Evolutionary conservation across 2,329 filamentous ascomycete species (phyloP).

Genomic region (Pseudopyricularia cyperi): DNA sequence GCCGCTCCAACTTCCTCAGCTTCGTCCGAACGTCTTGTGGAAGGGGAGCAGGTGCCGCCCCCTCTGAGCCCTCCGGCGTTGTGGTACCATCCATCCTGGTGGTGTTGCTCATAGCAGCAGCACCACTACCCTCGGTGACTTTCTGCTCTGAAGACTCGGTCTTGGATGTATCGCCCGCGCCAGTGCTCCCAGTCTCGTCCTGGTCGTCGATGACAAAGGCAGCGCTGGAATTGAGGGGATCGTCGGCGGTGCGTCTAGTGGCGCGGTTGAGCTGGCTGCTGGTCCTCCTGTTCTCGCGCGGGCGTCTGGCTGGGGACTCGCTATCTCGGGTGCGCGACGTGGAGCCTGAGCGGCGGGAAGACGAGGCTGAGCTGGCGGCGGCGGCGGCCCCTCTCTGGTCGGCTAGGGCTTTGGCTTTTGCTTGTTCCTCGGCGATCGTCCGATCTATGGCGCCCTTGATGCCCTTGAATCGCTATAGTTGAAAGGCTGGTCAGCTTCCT

Average conservation of each 20-base stretch:
- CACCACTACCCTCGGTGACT: background rate
- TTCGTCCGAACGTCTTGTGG: constrained; percentile 63
- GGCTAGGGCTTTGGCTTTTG: constrained; percentile 49
- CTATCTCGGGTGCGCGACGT: constrained; percentile 21
- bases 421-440: constrained; percentile 84
- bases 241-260: constrained; percentile 35
- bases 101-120: background rate
- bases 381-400: constrained; percentile 26
- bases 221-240: constrained; percentile 77
- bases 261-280: constrained; percentile 20
- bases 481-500: background rate
- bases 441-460: constrained; percentile 76
- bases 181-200: constrained; percentile 46
- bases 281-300: constrained; percentile 27
- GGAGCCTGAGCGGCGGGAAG: constrained; percentile 31
- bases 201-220: constrained; percentile 81
- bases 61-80: constrained; percentile 2
- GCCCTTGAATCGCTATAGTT: constrained; percentile 35
- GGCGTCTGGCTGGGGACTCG: constrained; percentile 18
- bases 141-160: constrained; percentile 1
- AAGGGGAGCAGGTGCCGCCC: constrained; percentile 20
- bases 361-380: constrained; percentile 20
- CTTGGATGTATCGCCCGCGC: constrained; percentile 3
- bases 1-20: constrained; percentile 75
- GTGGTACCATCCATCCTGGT: constrained; percentile 2